Base-by-base conservation (phyloP, 2,329 filamentous ascomycete species). In the Pseudomassariella vexata region DNA sequence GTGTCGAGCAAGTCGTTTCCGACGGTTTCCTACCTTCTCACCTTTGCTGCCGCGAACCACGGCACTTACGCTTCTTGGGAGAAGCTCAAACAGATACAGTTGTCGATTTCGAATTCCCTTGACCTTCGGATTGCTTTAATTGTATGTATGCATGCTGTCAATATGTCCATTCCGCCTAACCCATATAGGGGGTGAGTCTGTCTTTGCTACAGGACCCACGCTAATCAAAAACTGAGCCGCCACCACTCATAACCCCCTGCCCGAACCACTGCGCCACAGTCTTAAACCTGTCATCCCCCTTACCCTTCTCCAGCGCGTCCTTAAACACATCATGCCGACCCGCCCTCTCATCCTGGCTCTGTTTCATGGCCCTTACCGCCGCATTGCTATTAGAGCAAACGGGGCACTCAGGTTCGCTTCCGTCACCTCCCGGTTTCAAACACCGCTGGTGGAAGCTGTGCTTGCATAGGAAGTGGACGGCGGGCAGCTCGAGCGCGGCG, bases 381-480 rank as follows among this genome's bases (percentile, higher is more conserved):
- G 86, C 79, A 50, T 96, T 95, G 39, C 85, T 81, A 14, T 77
- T 71, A 17, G 84, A 79, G 50, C 92, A 98, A 20, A 87, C 72
- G 8, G 90, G 88, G 54, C 92, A 98, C 57, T 95, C 88, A 0
- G 80, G 73, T 31, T 81, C 79, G 9, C 67, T 66, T 15, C 73
- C 68, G 19, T 63, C 61, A 5, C 53, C 57, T 0, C 39, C 38
- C 31, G 69, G 63, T 52, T 85, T 85, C 24, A 98, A 64, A 57
- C 90, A 98, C 27, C 85, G 73, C 62, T 94, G 86, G 55, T 98
- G 92, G 68, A 95, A 98, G 39, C 82, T 89, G 57, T 98, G 92
- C 57, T 94, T 95, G 66, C 92, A 98, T 41, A 98, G 62, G 56
- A 98, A 98, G 55, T 98, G 92, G 28, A 98, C 89, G 0, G 82